Percentiles rank a stretch among this genome's conserved stretches.
These are phyloP conservation scores for Serendipita indica DNA, from an alignment of 768 basidiomycete species.

Conservation along the genomic window DNA sequence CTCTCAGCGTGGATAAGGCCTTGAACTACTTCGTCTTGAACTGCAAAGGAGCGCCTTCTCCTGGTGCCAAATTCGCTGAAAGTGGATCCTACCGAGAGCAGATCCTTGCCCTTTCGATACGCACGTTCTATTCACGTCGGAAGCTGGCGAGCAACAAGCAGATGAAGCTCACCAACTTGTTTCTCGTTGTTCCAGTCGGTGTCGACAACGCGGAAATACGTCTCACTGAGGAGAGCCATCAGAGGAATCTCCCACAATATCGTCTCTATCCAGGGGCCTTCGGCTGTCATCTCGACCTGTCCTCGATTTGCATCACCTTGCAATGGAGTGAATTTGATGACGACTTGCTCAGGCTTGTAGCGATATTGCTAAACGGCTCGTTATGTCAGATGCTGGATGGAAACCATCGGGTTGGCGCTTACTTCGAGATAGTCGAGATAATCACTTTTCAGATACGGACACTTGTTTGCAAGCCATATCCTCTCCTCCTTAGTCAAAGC, in stretches of 20 bases:
- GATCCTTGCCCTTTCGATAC: slow-evolving; percentile 48
- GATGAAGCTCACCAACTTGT: slow-evolving; percentile 43
- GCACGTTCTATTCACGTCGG: slow-evolving; percentile 45
- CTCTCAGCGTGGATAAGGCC: slow-evolving; percentile 51
- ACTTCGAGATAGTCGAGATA: slow-evolving; percentile 65
- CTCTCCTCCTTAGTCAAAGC: slow-evolving; percentile 45
- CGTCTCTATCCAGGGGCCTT: slow-evolving; percentile 64
- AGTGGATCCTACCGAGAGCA: slow-evolving; percentile 48
- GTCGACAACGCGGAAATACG: slow-evolving; percentile 61
- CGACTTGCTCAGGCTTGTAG: slow-evolving; percentile 62
- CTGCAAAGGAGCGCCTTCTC: slow-evolving; percentile 52
- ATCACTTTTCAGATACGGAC: slow-evolving; percentile 52
- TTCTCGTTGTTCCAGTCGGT: slow-evolving; percentile 78
- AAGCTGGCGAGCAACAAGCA: neutral
- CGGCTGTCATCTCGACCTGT: slow-evolving; percentile 52
- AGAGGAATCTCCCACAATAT: slow-evolving; percentile 95
- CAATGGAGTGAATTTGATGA: slow-evolving; percentile 44
- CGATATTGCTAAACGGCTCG: slow-evolving; percentile 30
- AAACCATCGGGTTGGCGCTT: slow-evolving; percentile 18
- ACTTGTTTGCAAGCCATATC: slow-evolving; percentile 46
- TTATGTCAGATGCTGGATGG: slow-evolving; percentile 16
- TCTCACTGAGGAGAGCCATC: slow-evolving; percentile 84
- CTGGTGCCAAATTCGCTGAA: slow-evolving; percentile 85
- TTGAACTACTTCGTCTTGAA: slow-evolving; percentile 65
- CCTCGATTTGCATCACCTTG: slow-evolving; percentile 37